A percentile compares a stretch with the other conserved stretches of the same genome.
These are phyloP conservation scores for Skeletonema tropicum DNA, from an alignment of 108 stramenopile species.

Conservation along the genomic window DNA sequence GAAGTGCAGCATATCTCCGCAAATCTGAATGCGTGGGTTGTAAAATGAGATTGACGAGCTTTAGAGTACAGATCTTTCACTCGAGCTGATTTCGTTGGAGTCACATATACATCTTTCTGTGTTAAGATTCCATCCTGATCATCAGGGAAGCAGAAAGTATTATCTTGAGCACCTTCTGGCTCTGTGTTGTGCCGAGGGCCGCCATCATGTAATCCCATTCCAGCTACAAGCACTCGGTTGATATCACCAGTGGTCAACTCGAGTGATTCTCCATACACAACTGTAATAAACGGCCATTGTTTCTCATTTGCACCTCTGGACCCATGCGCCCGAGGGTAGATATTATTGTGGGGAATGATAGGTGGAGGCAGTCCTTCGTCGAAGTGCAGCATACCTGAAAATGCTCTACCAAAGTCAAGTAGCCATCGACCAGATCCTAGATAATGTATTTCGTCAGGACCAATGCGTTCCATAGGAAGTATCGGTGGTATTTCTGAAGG, in stretches of 20 bases:
- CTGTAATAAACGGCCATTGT: constrained; percentile 24
- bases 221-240: constrained; percentile 41
- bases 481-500: constrained; percentile 39
- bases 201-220: constrained; percentile 41
- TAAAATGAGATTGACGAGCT: constrained; percentile 43
- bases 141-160: constrained; percentile 25
- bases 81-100: neutral
- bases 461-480: constrained; percentile 28
- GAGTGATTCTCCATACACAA: constrained; percentile 43
- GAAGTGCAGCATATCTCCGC: constrained; percentile 43
- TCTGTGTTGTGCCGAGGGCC: constrained; percentile 26
- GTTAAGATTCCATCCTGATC: constrained; percentile 40
- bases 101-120: constrained; percentile 33
- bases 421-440: constrained; percentile 43
- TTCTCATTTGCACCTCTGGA: constrained; percentile 16
- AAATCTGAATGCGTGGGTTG: constrained; percentile 44
- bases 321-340: constrained; percentile 38
- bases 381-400: constrained; percentile 52
- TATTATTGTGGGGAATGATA: constrained; percentile 20
- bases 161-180: neutral
- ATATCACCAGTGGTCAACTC: constrained; percentile 54
- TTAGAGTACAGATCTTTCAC: constrained; percentile 5
- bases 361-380: constrained; percentile 43
- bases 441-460: constrained; percentile 46
- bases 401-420: constrained; percentile 46